A percentile compares a stretch with the other conserved stretches of the same genome.
These are phyloP conservation scores for Paecilomyces sp. DNA, from an alignment of 2,329 filamentous ascomycete species.

Conservation along the genomic window DNA sequence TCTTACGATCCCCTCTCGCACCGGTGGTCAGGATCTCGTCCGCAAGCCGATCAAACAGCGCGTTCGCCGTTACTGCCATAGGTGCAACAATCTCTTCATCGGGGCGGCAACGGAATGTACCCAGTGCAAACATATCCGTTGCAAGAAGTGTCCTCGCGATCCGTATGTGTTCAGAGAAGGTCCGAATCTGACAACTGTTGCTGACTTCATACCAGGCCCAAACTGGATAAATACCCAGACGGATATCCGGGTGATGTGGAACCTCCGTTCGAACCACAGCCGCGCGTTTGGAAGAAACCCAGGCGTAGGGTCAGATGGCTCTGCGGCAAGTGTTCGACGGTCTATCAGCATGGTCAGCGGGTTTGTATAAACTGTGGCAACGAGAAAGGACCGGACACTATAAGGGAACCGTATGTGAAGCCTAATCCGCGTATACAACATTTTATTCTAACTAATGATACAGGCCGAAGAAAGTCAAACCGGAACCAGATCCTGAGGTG, in stretches of 20 bases:
- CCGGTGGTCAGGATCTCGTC: slow-evolving; percentile 63
- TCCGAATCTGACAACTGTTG: slow-evolving; percentile 1
- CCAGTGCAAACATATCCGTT: slow-evolving; percentile 65
- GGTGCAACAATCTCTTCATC: slow-evolving; percentile 59
- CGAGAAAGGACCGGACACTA: slow-evolving; percentile 33
- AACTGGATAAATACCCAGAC: slow-evolving; percentile 36
- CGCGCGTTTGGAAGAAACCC: slow-evolving; percentile 31
- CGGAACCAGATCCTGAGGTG: slow-evolving; percentile 31
- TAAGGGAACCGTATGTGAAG: slow-evolving; percentile 34
- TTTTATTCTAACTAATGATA: slow-evolving; percentile 2
- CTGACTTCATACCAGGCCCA: slow-evolving; percentile 22
- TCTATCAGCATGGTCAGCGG: slow-evolving; percentile 24
- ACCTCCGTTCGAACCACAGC: slow-evolving; percentile 22
- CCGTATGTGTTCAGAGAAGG: slow-evolving; percentile 51
- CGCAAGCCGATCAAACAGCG: slow-evolving; percentile 66
- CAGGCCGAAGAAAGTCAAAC: slow-evolving; percentile 35
- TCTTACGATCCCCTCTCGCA: slow-evolving; percentile 53
- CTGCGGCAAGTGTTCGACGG: slow-evolving; percentile 32
- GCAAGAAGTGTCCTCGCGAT: slow-evolving; percentile 72
- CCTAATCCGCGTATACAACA: slow-evolving; percentile 2
- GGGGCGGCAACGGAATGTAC: slow-evolving; percentile 56
- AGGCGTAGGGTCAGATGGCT: slow-evolving; percentile 33
- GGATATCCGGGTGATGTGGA: slow-evolving; percentile 40
- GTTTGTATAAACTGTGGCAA: slow-evolving; percentile 34
- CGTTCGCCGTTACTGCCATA: slow-evolving; percentile 68